Evolutionary conservation across 106 monocot species (phyloP), one percentile per base, ranked within the genome.

Genomic region (Platanthera zijinensis): DNA sequence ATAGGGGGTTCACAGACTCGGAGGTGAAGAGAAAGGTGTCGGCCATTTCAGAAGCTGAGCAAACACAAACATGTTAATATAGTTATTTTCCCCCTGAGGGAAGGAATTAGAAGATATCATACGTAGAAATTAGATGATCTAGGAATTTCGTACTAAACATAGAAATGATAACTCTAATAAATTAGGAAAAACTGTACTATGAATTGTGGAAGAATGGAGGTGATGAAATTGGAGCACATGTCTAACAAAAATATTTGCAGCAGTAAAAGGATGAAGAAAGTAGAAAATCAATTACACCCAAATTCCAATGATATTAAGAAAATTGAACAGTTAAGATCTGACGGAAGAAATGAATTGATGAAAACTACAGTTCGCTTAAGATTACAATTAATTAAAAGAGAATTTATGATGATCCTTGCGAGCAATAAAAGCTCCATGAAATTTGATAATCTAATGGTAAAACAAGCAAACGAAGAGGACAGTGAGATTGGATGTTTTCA

Each of bases 21-120:
- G 79, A 79, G 71, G 79, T 79, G 59, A 79, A 79, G 25, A 79
- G 79, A 72, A 79, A 79, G 17, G 79, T 79, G 79, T 79, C 79
- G 7, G 79, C 79, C 79, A 79, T 79, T 61, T 72, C 18, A 12
- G 11, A 32, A 72, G n/a, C 72, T 72, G 72, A 72, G 3, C 9
- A 72, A 72, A 72, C 51, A 19, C 6, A 50, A 72, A 70, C n/a
- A 6, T n/a, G 61, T 6, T 10, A n/a, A 62, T n/a, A 6, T 67
- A 22, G 25, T 25, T 25, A 25, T 25, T 25, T 25, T 39, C 39
- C 1, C 39, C 39, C 2, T 2, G n/a, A 68, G 70, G 14, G 21
- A 46, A 5, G 48, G 48, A n/a, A 71, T 71, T 71, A 7, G 39
- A 39, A 39, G 39, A 39, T 39, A 48, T 48, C 48, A 71, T 17